Base-by-base conservation (phyloP, 345 rosid genomes). In the Bretschneidera sinensis region DNA sequence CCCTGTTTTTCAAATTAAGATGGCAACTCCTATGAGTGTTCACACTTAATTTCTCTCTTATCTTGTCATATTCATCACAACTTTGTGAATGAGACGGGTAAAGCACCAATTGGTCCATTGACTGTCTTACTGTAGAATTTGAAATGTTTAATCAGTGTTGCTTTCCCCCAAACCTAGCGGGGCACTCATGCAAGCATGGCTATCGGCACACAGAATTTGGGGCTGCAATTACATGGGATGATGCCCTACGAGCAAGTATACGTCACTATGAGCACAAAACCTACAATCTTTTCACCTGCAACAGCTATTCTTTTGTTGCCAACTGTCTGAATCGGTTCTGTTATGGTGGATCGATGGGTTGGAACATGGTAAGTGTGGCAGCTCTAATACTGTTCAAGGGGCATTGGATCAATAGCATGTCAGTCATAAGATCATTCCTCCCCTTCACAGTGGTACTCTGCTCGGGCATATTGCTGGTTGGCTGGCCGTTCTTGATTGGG, bases 231-330 rank as follows among this genome's bases (percentile, higher is more conserved):
- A 82, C 92, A 31, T 95, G 99, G 97, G 96, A 91, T 33, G 94
- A 91, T 50, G 84, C 97, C 19, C 28, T 95, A 15, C 74, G 53
- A 48, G 65, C 61, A 19, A 88, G 84, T 16, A 35, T 39, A 5
- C 83, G 87, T 0, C 67, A 61, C 71, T 95, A 80, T 17, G 95
- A 95, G 73, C 83, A 82, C 76, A 86, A 72, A 61, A 83, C 83
- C 55, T 85, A 88, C 86, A 95, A 95, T 74, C 65, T 95, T 51
- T 95, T 95, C 79, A 95, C 88, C 0, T 91, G 99, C 84, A 95
- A 85, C 83, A 76, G 88, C 71, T 83, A 91, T 69, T 95, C 99
- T 0, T 91, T 88, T 43, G 89, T 75, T 13, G 95, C 97, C 19
- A 66, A 84, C 70, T 91, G 83, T 72, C 61, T 95, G 54, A 95